Evolutionary conservation across 2,329 filamentous ascomycete species (phyloP), one percentile per base, ranked within the genome.

Genomic region (Cercospora sp.): DNA sequence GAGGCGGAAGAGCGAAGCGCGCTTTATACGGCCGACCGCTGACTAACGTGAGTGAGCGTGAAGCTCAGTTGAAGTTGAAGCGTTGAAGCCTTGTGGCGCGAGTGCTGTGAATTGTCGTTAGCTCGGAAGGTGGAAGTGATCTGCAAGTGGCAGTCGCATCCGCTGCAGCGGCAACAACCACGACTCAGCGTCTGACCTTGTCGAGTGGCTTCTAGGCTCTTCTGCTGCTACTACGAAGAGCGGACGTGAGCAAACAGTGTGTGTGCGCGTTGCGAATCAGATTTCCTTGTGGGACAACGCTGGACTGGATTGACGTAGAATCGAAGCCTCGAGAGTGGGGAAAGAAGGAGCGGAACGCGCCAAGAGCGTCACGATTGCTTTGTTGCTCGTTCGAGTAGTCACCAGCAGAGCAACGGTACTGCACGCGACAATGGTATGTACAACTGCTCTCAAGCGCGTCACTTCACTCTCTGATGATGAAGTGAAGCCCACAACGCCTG

Each of bases 401-500:
- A 16, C 9, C 30, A 59, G 28, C 30, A 21, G 21, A 13, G 13
- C 12, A 30, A 26, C 10, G 49, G 12, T 16, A 28, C 12, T 3
- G 49, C 2, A 53, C 49, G 24, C 24, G 13, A 66, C 60, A 24
- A 66, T 68, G 63, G 58, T 60, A 64, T 45, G 63, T 16, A 16
- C 24, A 28, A 24, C 9, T n/a, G 24, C 5, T 26, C 24, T 3
- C 24, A 26, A 26, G 49, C 49, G 49, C 49, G 24, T 53, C 49
- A 53, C 24, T n/a, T 53, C 49, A 24, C 21, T 10, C n/a, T 16
- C 43, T 26, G 21, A 32, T 40, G 21, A 61, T n/a, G 16, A 40
- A 21, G 49, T 51, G 51, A 66, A 64, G 45, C 66, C 53, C 63
- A 69, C 61, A 32, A 70, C 64, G 37, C 70, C 90, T 13, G 88